Evolutionary conservation across 768 basidiomycete species (phyloP).

Genomic region (Rhodotorula diobovata): DNA sequence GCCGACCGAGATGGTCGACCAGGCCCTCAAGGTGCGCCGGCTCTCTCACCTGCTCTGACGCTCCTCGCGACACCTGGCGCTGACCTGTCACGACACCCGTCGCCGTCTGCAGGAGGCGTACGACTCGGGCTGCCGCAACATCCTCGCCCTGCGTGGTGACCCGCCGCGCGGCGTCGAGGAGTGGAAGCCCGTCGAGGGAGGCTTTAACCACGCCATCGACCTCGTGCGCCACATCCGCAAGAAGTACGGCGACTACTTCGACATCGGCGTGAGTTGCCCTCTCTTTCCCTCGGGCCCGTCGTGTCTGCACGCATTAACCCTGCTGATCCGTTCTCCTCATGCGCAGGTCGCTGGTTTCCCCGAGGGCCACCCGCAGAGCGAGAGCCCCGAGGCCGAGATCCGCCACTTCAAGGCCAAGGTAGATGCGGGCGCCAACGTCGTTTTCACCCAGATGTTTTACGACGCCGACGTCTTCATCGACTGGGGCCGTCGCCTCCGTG

Average conservation of each 20-base stretch:
- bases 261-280: slow-evolving; percentile 74
- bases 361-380: slow-evolving; percentile 61
- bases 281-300: too few species aligned
- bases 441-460: slow-evolving; percentile 95
- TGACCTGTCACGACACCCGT: neutral
- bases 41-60: neutral
- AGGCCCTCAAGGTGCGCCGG: slow-evolving; percentile 63
- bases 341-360: slow-evolving; percentile 66
- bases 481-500: slow-evolving; percentile 65
- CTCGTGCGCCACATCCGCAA: slow-evolving; percentile 83
- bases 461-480: slow-evolving; percentile 85
- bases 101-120: slow-evolving; percentile 56
- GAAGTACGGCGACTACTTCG: slow-evolving; percentile 79
- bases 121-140: slow-evolving; percentile 74
- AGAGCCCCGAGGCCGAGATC: slow-evolving; percentile 55
- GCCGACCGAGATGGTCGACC: slow-evolving; percentile 90
- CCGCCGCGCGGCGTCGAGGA: slow-evolving; percentile 88
- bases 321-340: neutral
- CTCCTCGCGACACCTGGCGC: neutral
- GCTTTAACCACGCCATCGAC: slow-evolving; percentile 78
- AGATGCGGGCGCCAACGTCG: slow-evolving; percentile 91
- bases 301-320: neutral
- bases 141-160: slow-evolving; percentile 90
- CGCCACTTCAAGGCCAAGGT: slow-evolving; percentile 76
- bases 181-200: slow-evolving; percentile 77